Base-by-base conservation (phyloP, 352 stramenopile genomes). In the Globisporangium paddicum region DNA sequence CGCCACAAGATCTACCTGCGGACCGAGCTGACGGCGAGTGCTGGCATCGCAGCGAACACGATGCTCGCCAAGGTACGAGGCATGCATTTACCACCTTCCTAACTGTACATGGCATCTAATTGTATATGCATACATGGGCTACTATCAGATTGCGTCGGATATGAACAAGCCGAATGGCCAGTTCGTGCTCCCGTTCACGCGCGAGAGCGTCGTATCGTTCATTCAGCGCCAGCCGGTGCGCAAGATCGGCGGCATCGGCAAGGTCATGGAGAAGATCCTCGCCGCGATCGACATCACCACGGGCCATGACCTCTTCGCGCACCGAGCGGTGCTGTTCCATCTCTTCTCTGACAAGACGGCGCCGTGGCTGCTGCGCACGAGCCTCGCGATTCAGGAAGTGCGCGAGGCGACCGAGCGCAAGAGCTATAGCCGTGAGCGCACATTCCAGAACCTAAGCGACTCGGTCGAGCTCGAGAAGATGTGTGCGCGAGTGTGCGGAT, bases 161-260 rank as follows among this genome's bases (percentile, higher is more conserved):
- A 75, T 90, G 30, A 98, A 98, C 74, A 99, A 99, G 63, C 96
- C 96, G 10, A 96, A 99, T 58, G 96, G 96, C 5, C 96, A 99
- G 67, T 93, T 86, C 60, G 70, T 97, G 26, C 71, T 99, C 32
- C 82, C 79, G 9, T 86, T 92, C 52, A 82, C 80, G 21, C 77
- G 88, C 19, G 58, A 86, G 4, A 35, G 62, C 38, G 77, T 98
- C 4, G 55, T 97, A 16, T 55, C 67, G n/a, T 99, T 99, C 65
- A 63, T 98, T n/a, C 68, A 82, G 34, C 69, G 75, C 6, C 58
- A 98, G 38, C 72, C 89, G 1, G 86, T 96, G 23, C 81, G 96
- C 48, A 98, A 98, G 72, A 87, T 99, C 26, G 80, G 82, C 46
- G 96, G 96, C 6, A 96, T 99, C 68, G 96, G 96, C 26, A 94